phyloP scores from a whole-genome alignment of 306 rosid genomes.

The Acmispon strigosus region DNA sequence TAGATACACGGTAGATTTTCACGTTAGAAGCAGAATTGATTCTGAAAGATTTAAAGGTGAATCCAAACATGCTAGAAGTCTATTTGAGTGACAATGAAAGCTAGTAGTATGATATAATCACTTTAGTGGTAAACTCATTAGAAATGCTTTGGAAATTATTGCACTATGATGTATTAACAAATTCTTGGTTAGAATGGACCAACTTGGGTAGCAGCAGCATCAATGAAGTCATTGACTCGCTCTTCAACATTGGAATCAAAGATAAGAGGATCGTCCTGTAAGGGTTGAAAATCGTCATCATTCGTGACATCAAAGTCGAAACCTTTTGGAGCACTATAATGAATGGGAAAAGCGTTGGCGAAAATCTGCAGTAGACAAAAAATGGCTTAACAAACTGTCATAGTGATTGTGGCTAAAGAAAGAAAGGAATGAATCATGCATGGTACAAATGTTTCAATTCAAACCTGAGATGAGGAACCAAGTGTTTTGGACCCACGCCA shows the following conservation, averaged over 20 bases:
- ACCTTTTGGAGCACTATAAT: constrained; percentile 1
- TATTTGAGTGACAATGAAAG: too few species aligned
- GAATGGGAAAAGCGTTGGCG: constrained; percentile 45
- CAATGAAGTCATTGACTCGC: constrained; percentile 62
- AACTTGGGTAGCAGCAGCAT: constrained; percentile 55
- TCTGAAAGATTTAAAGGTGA: too few species aligned
- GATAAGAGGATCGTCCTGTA: constrained; percentile 75
- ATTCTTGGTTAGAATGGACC: background rate
- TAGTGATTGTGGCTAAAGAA: too few species aligned
- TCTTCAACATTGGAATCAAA: constrained; percentile 57
- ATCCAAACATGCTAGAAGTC: too few species aligned
- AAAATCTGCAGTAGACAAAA: constrained; percentile 48
- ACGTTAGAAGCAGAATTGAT: too few species aligned
- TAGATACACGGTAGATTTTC: too few species aligned
- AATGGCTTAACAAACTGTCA: background rate
- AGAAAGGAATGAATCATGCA: background rate
- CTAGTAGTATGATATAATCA: too few species aligned
- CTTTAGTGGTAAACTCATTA: background rate
- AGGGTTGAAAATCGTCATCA: constrained; percentile 20
- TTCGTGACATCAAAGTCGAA: constrained; percentile 51
- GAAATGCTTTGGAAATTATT: background rate
- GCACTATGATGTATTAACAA: background rate
- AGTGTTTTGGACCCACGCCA: constrained; percentile 88
- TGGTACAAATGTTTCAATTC: background rate
- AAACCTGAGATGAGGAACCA: constrained; percentile 82